Conservation (phyloP, 2,329 filamentous ascomycete species). For the Diaporthe nobilis region DNA sequence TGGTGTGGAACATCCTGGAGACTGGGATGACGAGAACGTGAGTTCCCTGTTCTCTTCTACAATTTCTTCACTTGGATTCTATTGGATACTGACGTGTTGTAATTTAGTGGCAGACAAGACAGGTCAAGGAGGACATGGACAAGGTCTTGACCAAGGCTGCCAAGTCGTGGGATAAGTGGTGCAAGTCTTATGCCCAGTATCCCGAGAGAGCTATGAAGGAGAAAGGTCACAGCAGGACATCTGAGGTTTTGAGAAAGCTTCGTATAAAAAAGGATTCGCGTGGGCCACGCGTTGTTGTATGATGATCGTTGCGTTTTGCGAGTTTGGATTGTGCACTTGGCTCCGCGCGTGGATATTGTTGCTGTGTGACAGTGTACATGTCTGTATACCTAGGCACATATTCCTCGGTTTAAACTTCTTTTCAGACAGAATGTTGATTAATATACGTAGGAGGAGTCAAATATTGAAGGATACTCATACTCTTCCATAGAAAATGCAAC, state of each 20-base stretch:
- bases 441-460: not conserved
- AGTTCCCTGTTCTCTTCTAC: not conserved
- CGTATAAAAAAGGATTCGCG: slow-evolving; percentile 21
- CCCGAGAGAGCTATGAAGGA: slow-evolving; percentile 30
- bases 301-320: not conserved
- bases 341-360: not conserved
- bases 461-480: not conserved
- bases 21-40: slow-evolving; percentile 37
- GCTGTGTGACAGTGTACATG: not conserved
- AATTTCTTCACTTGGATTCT: not conserved
- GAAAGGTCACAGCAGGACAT: slow-evolving; percentile 30
- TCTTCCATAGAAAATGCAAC: not conserved
- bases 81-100: not conserved
- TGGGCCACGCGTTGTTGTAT: not conserved
- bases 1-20: slow-evolving; percentile 8
- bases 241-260: slow-evolving; percentile 13
- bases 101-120: slow-evolving; percentile 34
- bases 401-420: not conserved
- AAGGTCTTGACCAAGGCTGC: slow-evolving; percentile 34
- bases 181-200: slow-evolving; percentile 23
- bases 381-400: not conserved
- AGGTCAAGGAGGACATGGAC: slow-evolving; percentile 37
- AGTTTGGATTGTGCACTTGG: no score
- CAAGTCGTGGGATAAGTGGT: slow-evolving; percentile 33
- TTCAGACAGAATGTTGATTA: not conserved